Conservation (phyloP, 163 green algal species). For the Scenedesmus sp. region DNA sequence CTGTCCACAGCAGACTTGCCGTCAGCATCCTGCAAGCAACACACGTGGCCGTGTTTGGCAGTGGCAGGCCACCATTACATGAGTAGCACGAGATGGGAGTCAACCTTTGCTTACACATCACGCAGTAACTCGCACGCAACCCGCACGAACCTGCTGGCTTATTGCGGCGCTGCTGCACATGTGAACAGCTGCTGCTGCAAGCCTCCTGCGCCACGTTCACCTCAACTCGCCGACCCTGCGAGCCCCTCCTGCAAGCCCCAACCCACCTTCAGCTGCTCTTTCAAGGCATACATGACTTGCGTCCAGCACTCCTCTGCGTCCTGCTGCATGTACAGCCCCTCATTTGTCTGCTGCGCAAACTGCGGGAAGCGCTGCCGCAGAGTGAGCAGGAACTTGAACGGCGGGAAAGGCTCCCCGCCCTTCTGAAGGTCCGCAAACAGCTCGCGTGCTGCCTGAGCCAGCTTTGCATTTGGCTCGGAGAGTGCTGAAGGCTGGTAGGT, state of each 20-base stretch:
- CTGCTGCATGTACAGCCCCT: constrained; percentile 93
- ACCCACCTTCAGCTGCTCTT: constrained; percentile 78
- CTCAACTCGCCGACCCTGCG: background rate
- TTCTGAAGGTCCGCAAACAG: constrained; percentile 88
- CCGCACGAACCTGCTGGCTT: background rate
- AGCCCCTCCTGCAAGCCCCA: background rate
- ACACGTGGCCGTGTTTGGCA: background rate
- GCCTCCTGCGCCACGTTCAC: background rate
- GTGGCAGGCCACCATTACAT: background rate
- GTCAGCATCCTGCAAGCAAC: constrained; percentile 56
- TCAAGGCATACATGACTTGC: constrained; percentile 86
- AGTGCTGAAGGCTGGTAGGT: constrained; percentile 15
- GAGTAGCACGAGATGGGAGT: background rate
- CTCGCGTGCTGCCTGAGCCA: constrained; percentile 71
- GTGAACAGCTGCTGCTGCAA: background rate
- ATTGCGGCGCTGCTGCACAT: background rate
- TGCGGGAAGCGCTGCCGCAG: constrained; percentile 93
- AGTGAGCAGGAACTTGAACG: constrained; percentile 90
- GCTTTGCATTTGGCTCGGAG: constrained; percentile 43
- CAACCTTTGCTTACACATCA: background rate
- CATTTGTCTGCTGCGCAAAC: constrained; percentile 89
- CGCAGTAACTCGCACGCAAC: background rate
- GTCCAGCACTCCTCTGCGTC: constrained; percentile 99
- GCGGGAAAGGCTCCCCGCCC: constrained; percentile 81
- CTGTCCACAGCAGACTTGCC: constrained; percentile 70